phyloP scores from a whole-genome alignment of 495 filamentous ascomycete genomes.

The Neurospora sublineolata region DNA sequence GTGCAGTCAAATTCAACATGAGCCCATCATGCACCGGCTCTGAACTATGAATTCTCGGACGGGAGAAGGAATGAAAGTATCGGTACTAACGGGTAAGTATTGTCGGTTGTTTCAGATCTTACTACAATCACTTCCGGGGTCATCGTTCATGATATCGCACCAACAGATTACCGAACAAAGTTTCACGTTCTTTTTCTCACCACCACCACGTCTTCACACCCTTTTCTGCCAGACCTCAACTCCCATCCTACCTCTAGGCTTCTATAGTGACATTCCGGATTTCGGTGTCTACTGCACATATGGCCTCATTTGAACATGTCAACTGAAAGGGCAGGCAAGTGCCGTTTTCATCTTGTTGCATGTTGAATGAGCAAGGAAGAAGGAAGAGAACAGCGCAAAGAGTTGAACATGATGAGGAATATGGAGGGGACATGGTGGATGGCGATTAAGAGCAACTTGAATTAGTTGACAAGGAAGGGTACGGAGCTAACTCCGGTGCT shows the following conservation, averaged over 20 bases:
- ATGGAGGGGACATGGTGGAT: background rate
- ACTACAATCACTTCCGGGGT: background rate
- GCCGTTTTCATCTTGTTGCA: background rate
- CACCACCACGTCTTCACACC: background rate
- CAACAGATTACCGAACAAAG: background rate
- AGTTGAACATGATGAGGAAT: background rate
- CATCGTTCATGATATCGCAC: background rate
- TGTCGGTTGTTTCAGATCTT: background rate
- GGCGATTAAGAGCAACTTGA: background rate
- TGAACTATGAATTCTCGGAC: too few relatives aligned
- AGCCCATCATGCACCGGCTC: too few relatives aligned
- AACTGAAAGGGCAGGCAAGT: background rate
- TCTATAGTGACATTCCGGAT: background rate
- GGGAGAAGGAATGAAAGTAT: too few relatives aligned
- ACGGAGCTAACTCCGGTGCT: background rate
- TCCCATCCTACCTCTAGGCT: background rate
- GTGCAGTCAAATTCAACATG: too few relatives aligned
- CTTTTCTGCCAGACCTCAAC: background rate
- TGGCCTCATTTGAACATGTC: background rate
- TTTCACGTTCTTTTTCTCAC: background rate
- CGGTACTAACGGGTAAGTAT: background rate
- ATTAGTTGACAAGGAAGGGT: background rate
- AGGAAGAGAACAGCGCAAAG: background rate
- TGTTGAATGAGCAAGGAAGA: background rate
- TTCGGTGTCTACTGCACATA: background rate